Evolutionary conservation across 108 stramenopile genomes (phyloP), one percentile per base, ranked within the genome.

Genomic region (Ochromonas danica): DNA sequence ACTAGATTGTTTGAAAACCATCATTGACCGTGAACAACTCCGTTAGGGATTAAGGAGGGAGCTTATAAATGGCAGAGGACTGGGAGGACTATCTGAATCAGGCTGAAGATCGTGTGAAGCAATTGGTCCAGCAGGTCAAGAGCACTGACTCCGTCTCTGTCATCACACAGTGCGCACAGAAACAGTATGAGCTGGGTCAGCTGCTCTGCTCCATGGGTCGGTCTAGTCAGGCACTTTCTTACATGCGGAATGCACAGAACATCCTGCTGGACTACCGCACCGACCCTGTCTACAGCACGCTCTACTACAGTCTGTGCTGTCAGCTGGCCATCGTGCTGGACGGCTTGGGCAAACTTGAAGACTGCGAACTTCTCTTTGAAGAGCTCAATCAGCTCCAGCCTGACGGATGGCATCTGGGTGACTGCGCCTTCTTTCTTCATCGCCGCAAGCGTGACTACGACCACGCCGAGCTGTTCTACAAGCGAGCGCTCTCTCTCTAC

Each of bases 361-460:
- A 28, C 3, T 31, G 30, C 17, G 63, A 28, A 42, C 6, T 14
- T 38, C 3, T 75, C 45, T 75, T 30, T 75, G 31, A 39, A 36
- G 27, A 75, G 6, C 43, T 75, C 31, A 3, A 30, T 57, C 40
- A 6, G 3, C 28, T 75, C 72, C 6, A 75, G 3, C 72, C 72
- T 10, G 31, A 28, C 22, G 72, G 51, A 6, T 6, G 6, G 28
- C 31, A 60, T 60, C 28, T 83, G 0, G 65, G 65, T 62, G 65
- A 79, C 45, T 63, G 39, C 36, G 35, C 82, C 0, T 0, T 41
- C 0, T 83, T 79, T 14, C 42, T 80, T 0, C 79, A 79, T 41
- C n/a, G 36, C 2, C 28, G 22, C 27, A 10, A 27, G 42, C 31
- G 70, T 1, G 22, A 79, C 40, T 71, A 39, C 28, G 57, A 79